A percentile compares a stretch with the other conserved stretches of the same genome.
These are phyloP conservation scores for Phoma sp. DNA, from an alignment of 2,329 filamentous ascomycete genomes.

Conservation along the genomic window DNA sequence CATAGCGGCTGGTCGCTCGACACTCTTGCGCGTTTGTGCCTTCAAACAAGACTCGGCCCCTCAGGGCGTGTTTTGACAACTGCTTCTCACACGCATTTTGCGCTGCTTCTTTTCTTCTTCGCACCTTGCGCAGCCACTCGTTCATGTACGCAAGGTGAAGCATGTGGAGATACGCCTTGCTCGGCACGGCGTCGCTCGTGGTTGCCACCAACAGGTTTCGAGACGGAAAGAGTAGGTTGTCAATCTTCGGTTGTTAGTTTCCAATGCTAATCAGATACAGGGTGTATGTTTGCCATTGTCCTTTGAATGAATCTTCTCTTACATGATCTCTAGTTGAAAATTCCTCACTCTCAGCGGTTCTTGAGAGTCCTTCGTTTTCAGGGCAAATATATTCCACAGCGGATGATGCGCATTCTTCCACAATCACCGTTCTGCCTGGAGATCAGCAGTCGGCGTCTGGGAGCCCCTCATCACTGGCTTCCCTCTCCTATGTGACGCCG, in stretches of 20 bases:
- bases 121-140: slow-evolving; percentile 19
- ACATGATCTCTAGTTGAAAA: slow-evolving; percentile 12
- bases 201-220: slow-evolving; percentile 19
- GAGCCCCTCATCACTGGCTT: neutral
- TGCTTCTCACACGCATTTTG: neutral
- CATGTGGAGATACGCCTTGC: slow-evolving; percentile 32
- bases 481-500: neutral
- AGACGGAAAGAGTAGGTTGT: slow-evolving; percentile 26
- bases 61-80: slow-evolving; percentile 11
- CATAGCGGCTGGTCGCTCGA: slow-evolving; percentile 25
- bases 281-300: slow-evolving; percentile 20
- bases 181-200: slow-evolving; percentile 23
- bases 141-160: slow-evolving; percentile 20
- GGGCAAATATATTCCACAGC: neutral
- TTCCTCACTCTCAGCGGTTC: slow-evolving; percentile 8
- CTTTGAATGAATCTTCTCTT: neutral
- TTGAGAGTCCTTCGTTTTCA: neutral
- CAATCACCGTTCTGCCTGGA: neutral
- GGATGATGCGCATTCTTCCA: slow-evolving; percentile 3
- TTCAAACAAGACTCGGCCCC: slow-evolving; percentile 9
- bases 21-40: slow-evolving; percentile 2
- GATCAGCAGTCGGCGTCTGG: neutral
- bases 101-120: slow-evolving; percentile 17
- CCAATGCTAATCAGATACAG: slow-evolving; percentile 13
- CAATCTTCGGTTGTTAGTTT: neutral